Percentiles rank a stretch among this genome's conserved stretches.
Conservation (phyloP, 768 basidiomycete species). For the Leccinellum albellum region DNA sequence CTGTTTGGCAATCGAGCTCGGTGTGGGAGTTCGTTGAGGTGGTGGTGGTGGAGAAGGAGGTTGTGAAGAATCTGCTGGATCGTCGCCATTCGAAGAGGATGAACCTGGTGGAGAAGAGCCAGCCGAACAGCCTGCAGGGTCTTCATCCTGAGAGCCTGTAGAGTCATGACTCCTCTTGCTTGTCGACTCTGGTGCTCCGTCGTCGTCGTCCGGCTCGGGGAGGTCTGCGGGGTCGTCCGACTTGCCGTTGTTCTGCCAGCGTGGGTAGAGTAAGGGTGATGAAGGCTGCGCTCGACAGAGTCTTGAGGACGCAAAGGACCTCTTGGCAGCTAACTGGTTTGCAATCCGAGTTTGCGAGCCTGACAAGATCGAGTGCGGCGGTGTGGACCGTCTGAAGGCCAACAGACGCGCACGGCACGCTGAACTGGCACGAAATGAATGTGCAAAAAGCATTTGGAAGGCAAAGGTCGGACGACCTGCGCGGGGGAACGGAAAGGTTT, state of each 20-base stretch:
- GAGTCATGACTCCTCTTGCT: conserved; percentile 14
- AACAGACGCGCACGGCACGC: conserved; percentile 13
- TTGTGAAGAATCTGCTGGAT: conserved; percentile 33
- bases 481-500: background rate
- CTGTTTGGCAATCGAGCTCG: conserved; percentile 72
- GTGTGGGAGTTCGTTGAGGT: conserved; percentile 34
- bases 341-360: too few relatives aligned
- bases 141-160: conserved; percentile 29
- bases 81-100: conserved; percentile 33
- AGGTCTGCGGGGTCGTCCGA: conserved; percentile 22
- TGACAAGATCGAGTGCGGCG: conserved; percentile 6
- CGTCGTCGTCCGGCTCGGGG: conserved; percentile 21
- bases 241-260: conserved; percentile 37
- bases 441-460: conserved; percentile 24
- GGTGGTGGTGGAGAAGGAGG: conserved; percentile 30
- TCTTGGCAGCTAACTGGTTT: conserved; percentile 11
- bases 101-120: conserved; percentile 29
- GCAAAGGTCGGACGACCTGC: conserved; percentile 13
- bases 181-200: conserved; percentile 24
- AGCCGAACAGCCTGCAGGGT: conserved; percentile 30
- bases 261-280: conserved; percentile 31
- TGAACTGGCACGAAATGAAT: conserved; percentile 12
- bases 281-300: conserved; percentile 28
- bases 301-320: conserved; percentile 27
- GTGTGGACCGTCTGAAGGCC: conserved; percentile 4